Evolutionary conservation across 148 eudicot genomes (phyloP), one percentile per base, ranked within the genome.

Genomic region (Chenopodium quinoa): DNA sequence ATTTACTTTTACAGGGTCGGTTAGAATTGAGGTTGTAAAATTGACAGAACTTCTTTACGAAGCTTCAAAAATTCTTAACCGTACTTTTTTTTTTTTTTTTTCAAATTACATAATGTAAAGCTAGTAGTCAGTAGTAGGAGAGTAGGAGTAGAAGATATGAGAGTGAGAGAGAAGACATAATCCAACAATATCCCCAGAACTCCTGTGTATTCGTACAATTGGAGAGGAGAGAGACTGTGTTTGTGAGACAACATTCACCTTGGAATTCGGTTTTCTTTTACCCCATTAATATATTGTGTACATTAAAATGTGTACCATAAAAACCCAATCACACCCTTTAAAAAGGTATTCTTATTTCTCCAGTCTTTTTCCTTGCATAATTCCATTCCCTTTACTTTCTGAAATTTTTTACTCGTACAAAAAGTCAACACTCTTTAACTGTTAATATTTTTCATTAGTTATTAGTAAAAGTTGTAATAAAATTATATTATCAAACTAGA

Each of bases 151-250:
- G 16, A 56, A 19, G 62, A 14, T 72, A 46, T 46, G 52, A 40
- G 70, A 32, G 58, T 65, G 48, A 73, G 66, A 56, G 67, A 62
- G 65, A 58, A 80, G 54, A 84, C 86, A 84, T 80, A 80, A 84
- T 84, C 86, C 75, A 84, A 84, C 86, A 84, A 84, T 84, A 84
- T 80, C 86, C 83, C 74, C 73, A 80, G 73, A 70, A 16, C 44
- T 17, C 27, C 60, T 44, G 70, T 37, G 63, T 40, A 29, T 62
- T 32, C 37, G 66, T 60, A 50, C 78, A 29, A 27, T 40, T 7
- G 40, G 22, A 14, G 46, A 82, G 4, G 72, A 22, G 17, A 32
- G 48, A 68, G 27, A 25, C 12, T 29, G 31, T 27, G 29, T 3
- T 9, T 11, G 31, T 60, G 20, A 31, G 50, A 65, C 7, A 14